Percentiles rank a stretch among this genome's conserved stretches.
phyloP scores from a whole-genome alignment of 805 yeast genomes.

The Clavispora carvajalis region DNA sequence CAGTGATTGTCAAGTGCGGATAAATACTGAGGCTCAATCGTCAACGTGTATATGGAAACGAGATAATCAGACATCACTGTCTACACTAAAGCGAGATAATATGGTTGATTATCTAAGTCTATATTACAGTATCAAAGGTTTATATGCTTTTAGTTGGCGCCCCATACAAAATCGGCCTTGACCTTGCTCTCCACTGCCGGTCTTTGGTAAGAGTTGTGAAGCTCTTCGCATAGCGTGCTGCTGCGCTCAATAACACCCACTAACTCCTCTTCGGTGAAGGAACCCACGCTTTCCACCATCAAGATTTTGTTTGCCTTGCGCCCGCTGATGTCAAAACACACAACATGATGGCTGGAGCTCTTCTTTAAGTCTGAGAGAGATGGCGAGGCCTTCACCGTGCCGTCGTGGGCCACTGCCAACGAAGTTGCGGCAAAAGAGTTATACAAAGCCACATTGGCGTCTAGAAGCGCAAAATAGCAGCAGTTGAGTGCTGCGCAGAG shows the following conservation, averaged over 20 bases:
- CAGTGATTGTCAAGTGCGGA: no score
- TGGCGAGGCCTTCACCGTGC: slow-evolving; percentile 35
- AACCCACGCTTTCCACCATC: slow-evolving; percentile 69
- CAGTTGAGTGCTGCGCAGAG: slow-evolving; percentile 70
- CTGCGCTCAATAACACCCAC: slow-evolving; percentile 49
- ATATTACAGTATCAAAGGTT: background rate
- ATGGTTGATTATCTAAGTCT: background rate
- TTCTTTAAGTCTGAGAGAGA: slow-evolving; percentile 33
- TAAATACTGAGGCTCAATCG: no score
- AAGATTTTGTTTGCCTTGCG: slow-evolving; percentile 51
- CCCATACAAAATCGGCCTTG: slow-evolving; percentile 57
- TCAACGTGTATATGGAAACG: no score
- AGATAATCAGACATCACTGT: no score
- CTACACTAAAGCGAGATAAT: no score
- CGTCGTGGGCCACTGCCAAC: slow-evolving; percentile 21
- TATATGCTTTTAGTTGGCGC: slow-evolving; percentile 5
- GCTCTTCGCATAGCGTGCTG: slow-evolving; percentile 39
- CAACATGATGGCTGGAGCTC: slow-evolving; percentile 58
- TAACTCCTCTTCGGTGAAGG: slow-evolving; percentile 54
- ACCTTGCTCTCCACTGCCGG: slow-evolving; percentile 44
- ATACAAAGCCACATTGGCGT: slow-evolving; percentile 69
- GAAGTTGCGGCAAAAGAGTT: slow-evolving; percentile 58
- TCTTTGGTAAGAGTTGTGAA: slow-evolving; percentile 44
- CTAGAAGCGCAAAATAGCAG: slow-evolving; percentile 66
- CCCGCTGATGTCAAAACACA: slow-evolving; percentile 53